phyloP scores from a whole-genome alignment of 2,329 filamentous ascomycete species.

The Colletotrichum shisoi region DNA sequence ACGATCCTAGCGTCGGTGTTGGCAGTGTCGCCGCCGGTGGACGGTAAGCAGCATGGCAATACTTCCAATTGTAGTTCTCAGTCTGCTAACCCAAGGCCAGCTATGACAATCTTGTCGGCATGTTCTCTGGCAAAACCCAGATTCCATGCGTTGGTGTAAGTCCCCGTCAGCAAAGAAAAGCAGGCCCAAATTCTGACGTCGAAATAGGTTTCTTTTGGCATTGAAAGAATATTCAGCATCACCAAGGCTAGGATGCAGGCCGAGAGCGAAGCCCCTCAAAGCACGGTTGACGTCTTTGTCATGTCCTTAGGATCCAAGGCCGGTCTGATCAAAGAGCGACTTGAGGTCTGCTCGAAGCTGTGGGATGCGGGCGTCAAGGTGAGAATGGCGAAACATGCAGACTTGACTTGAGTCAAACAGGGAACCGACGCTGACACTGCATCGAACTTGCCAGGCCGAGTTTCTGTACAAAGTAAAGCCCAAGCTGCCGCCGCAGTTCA shows the following conservation, averaged over 20 bases:
- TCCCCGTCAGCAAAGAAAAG: not conserved
- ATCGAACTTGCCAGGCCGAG: conserved; percentile 66
- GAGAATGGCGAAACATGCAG: conserved; percentile 41
- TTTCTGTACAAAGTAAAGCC: conserved; percentile 91
- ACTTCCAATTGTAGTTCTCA: not conserved
- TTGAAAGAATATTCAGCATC: conserved; percentile 92
- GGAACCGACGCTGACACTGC: conserved; percentile 1
- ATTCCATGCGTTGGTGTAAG: conserved; percentile 79
- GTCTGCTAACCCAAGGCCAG: conserved; percentile 64
- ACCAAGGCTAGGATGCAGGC: conserved; percentile 78
- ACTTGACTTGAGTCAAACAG: not conserved
- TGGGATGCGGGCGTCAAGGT: conserved; percentile 90
- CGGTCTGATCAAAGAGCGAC: conserved; percentile 82
- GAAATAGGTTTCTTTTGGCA: conserved; percentile 79
- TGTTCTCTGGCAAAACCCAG: conserved; percentile 86
- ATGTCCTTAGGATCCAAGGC: conserved; percentile 93
- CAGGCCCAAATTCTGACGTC: conserved; percentile 47
- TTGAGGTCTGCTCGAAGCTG: conserved; percentile 76
- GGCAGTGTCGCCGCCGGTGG: conserved; percentile 80
- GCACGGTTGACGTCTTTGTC: conserved; percentile 85
- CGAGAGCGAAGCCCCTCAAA: conserved; percentile 60
- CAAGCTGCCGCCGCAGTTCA: conserved; percentile 88
- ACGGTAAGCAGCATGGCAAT: conserved; percentile 61
- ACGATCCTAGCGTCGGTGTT: conserved; percentile 82
- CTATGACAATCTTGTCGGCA: conserved; percentile 92